Evolutionary conservation across 177 flowering plant genomes (phyloP), one percentile per base, ranked within the genome.

Genomic region (Vitis hybrid): DNA sequence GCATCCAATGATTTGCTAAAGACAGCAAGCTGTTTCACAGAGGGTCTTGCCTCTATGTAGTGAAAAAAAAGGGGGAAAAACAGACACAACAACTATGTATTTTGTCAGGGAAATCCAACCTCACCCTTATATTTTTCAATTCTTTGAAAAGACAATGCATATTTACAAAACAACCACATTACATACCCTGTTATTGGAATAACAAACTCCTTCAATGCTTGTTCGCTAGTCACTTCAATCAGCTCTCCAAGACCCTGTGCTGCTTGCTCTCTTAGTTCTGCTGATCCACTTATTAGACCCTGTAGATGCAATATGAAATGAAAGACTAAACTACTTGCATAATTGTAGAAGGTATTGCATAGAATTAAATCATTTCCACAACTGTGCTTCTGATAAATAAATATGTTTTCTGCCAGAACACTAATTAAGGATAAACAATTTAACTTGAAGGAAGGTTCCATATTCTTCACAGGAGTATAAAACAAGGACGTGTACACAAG

Each of bases 281-380:
- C 97, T 58, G 98, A 96, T 60, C 99, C 99, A 84, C 97, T 92
- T 29, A 85, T 84, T 7, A 96, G 78, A 63, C 99, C 98, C 99
- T 96, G 77, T 14, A 75, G n/a, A 48, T 31, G 52, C 5, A 71
- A 74, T 10, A 67, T 5, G 18, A 19, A 9, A 70, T 65, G 31
- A 70, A 34, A 53, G 39, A 59, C 54, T 5, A 19, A 52, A 59
- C 20, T n/a, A 7, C 4, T 19, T 16, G 15, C 59, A 16, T 0
- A 53, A 19, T 39, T 39, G 45, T 39, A 39, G 45, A 39, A 39
- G 45, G 45, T 7, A 39, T 39, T 39, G 45, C 45, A 39, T 39
- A 39, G 45, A 39, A 39, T 39, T 39, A 39, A 39, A 39, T 39
- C 45, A 39, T 39, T 39, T 39, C 45, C 45, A 39, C 45, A 39